Base-by-base conservation (phyloP, 495 filamentous ascomycete species). In the Penicillium turbatum region DNA sequence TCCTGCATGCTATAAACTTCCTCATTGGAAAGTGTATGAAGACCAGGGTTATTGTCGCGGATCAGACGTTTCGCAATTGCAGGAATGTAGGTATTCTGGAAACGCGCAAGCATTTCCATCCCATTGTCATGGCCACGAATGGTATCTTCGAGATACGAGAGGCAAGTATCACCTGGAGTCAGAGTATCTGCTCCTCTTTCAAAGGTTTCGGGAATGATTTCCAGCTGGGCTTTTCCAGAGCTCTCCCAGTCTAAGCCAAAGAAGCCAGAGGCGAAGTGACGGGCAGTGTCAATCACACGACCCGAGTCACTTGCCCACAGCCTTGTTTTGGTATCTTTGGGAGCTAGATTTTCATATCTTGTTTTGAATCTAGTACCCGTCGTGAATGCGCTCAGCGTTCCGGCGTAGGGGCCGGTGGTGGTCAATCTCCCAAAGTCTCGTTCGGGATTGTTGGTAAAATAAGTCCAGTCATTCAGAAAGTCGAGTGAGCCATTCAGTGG, bases 1-100 rank as follows among this genome's bases (percentile, higher is more conserved):
- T 82, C 80, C 55, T 83, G 82, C 82, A 85, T 84, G 51, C 72
- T 73, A 59, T 76, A 84, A 27, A 85, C 57, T 48, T 84, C 81
- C 8, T 59, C 51, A 40, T 78, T 70, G 1, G 64, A 69, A 24
- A 79, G 63, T 19, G 51, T 32, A 1, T 54, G 60, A 0, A 77
- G 61, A 5, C 59, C 71, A 5, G 67, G 59, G 42, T 82, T 83
- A 1, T 42, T 32, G 42, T 70, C 52, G 26, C 77, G 48, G 16
- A 67, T 44, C 6, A 85, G 62, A 32, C 81, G 69, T 6, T 72
- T 50, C 13, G 71, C 59, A 39, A 83, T 79, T 27, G 64, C 55
- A 6, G 71, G 65, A 16, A 80, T 66, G 53, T 84, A 84, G 1
- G 70, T 72, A 10, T 72, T 55, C 21, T 74, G 73, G 60, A 77